Percentiles rank a stretch among this genome's conserved stretches.
Conservation (phyloP, 169 alveolate genomes). For the Plasmodium yoelii region DNA sequence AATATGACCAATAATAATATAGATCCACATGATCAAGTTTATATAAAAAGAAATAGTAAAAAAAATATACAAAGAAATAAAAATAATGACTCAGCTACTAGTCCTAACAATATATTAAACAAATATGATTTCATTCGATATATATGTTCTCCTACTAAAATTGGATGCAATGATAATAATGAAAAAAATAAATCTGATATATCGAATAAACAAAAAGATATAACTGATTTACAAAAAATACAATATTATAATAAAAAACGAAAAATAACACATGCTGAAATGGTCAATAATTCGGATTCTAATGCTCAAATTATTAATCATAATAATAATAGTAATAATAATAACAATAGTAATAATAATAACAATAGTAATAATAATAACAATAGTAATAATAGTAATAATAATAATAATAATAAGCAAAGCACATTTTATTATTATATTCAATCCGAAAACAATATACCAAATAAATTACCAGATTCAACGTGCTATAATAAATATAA, state of each 20-base stretch:
- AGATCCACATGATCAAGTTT: slow-evolving; percentile 1
- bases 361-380: no score
- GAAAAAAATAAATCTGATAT: slow-evolving; percentile 6
- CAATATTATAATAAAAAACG: background rate
- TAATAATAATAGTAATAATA: background rate
- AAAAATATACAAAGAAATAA: slow-evolving; percentile 8
- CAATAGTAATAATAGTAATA: no score
- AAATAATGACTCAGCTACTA: slow-evolving; percentile 2
- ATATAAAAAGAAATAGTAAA: background rate
- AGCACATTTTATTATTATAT: background rate
- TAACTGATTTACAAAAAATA: background rate
- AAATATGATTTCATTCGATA: slow-evolving; percentile 72
- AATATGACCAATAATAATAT: slow-evolving; percentile 4
- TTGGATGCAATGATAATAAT: slow-evolving; percentile 14
- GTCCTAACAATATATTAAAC: slow-evolving; percentile 18
- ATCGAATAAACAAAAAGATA: background rate
- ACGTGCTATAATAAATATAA: no score
- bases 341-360: no score
- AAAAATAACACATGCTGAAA: background rate
- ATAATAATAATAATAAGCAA: background rate
- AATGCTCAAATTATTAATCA: background rate
- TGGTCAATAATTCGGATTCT: background rate
- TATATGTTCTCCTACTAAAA: slow-evolving; percentile 70
- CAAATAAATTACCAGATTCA: background rate
- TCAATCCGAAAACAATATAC: background rate